A percentile compares a stretch with the other conserved stretches of the same genome.
Conservation (phyloP, 148 eudicot species). For the Camellia lanceoleosa region DNA sequence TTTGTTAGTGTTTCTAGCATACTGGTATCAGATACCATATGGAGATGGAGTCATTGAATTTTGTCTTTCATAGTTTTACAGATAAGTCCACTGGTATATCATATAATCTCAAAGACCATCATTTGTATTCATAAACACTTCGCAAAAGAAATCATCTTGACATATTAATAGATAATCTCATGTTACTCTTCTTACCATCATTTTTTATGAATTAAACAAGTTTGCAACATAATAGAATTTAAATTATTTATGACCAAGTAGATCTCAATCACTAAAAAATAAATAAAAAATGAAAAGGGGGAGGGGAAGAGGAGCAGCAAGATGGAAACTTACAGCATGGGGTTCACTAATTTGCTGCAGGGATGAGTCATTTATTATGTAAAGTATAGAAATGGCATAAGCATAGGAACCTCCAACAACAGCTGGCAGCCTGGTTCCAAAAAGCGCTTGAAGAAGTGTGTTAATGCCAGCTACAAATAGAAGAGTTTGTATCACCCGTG, state of each 20-base stretch:
- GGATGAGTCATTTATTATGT: constrained; percentile 86
- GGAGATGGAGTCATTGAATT: not conserved
- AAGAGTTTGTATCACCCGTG: constrained; percentile 90
- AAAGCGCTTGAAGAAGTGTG: constrained; percentile 93
- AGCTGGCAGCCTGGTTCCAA: constrained; percentile 97
- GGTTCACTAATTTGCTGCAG: constrained; percentile 59
- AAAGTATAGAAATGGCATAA: constrained; percentile 72
- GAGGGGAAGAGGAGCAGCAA: not conserved
- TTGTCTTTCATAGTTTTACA: not conserved
- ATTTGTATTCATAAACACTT: not conserved
- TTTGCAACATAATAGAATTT: no score
- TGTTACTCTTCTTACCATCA: no score
- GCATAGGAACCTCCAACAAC: constrained; percentile 96
- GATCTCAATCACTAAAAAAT: not conserved
- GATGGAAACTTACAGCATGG: constrained; percentile 60
- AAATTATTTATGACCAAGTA: not conserved
- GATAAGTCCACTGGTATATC: not conserved
- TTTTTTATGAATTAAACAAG: no score
- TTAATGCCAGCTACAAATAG: constrained; percentile 93
- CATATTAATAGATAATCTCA: no score
- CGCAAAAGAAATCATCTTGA: no score
- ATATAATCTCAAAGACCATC: no score
- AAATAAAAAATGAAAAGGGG: no score
- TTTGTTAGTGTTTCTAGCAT: no score
- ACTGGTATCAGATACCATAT: no score